These are phyloP conservation scores for Russula virescens DNA, from an alignment of 768 basidiomycete genomes.

Conservation along the genomic window DNA sequence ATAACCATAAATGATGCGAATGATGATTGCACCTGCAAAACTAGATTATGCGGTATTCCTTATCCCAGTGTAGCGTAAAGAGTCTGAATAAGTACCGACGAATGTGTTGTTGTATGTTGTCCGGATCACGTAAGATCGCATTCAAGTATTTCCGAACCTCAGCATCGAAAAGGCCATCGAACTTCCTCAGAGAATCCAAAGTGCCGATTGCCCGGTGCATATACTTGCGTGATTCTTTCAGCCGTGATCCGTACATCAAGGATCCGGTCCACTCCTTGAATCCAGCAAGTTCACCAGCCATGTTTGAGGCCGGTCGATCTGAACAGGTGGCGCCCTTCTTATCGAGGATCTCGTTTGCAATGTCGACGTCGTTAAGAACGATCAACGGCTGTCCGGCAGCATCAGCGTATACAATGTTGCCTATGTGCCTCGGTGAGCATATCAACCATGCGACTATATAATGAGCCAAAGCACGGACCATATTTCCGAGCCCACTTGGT, in stretches of 20 bases:
- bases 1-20: slow-evolving; percentile 27
- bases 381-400: slow-evolving; percentile 1
- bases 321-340: not conserved
- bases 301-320: not conserved
- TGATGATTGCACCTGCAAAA: slow-evolving; percentile 21
- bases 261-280: not conserved
- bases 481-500: slow-evolving; percentile 1
- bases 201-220: slow-evolving; percentile 2
- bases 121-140: not conserved
- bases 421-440: not conserved
- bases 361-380: not conserved
- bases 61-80: not conserved
- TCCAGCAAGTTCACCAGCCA: slow-evolving; percentile 6
- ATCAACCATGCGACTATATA: not conserved
- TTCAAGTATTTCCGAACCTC: slow-evolving; percentile 2
- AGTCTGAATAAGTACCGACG: not conserved
- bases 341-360: slow-evolving; percentile 8
- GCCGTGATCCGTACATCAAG: not conserved
- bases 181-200: not conserved
- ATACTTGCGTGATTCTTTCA: slow-evolving; percentile 5
- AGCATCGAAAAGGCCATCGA: not conserved
- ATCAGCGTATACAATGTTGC: slow-evolving; percentile 2
- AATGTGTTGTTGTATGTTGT: not conserved
- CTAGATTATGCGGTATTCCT: not conserved
- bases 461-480: not conserved